These are phyloP conservation scores for Syncephalastrum monosporum DNA, from an alignment of 371 early-diverging fungal species.

Conservation along the genomic window DNA sequence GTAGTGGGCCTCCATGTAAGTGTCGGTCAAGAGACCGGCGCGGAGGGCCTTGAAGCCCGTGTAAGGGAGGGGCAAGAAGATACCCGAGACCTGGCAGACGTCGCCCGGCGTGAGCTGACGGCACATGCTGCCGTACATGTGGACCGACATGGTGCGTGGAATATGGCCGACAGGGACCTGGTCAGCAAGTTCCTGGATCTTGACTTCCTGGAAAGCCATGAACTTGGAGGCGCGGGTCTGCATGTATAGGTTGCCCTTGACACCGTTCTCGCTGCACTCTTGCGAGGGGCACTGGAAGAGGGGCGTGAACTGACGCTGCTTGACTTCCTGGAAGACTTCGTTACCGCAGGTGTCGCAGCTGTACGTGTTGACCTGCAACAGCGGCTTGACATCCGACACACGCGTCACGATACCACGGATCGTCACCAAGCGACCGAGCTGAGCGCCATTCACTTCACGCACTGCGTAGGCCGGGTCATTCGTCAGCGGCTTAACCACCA, in stretches of 20 bases:
- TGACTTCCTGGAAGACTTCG: conserved; percentile 98
- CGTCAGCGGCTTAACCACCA: conserved; percentile 81
- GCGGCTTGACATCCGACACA: conserved; percentile 96
- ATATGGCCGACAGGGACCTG: conserved; percentile 99
- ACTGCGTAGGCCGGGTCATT: conserved; percentile 72
- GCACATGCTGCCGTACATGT: conserved; percentile 84
- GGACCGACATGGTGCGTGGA: conserved; percentile 94
- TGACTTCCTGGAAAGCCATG: conserved; percentile 93
- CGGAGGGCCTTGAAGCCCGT: conserved; percentile 90
- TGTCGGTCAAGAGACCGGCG: conserved; percentile 96
- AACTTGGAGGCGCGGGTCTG: conserved; percentile 97
- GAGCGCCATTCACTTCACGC: conserved; percentile 81
- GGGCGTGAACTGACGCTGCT: conserved; percentile 78
- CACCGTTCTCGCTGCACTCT: conserved; percentile 82
- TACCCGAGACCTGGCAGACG: conserved; percentile 84
- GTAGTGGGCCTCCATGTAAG: conserved; percentile 89
- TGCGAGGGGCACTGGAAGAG: conserved; percentile 88
- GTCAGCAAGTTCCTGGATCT: conserved; percentile 93
- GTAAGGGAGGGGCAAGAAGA: conserved; percentile 95
- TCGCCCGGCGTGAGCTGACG: conserved; percentile 92
- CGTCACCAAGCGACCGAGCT: conserved; percentile 89
- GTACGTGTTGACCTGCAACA: conserved; percentile 90
- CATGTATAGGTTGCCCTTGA: conserved; percentile 88
- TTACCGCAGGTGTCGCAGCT: conserved; percentile 96
- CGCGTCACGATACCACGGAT: conserved; percentile 97